Conservation (phyloP, 2,329 filamentous ascomycete species). For the Colletotrichum sp. region DNA sequence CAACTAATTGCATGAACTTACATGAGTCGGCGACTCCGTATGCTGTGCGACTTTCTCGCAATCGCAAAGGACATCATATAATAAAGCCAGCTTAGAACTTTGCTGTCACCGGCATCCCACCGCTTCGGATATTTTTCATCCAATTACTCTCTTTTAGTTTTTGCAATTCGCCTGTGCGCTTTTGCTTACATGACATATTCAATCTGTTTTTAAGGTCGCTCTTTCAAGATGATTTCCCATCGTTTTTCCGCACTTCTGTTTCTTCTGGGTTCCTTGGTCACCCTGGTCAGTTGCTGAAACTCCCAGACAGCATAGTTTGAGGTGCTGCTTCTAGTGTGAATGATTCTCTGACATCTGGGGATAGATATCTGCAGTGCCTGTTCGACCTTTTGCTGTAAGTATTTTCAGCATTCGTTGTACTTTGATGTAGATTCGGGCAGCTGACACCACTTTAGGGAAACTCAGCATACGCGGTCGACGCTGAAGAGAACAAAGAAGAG, state of each 20-base stretch:
- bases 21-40: not conserved
- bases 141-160: not conserved
- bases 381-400: not conserved
- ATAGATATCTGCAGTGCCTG: not conserved
- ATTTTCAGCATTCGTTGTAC: too few species aligned
- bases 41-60: not conserved
- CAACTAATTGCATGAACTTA: not conserved
- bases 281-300: not conserved
- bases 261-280: not conserved
- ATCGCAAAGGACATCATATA: not conserved
- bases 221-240: not conserved
- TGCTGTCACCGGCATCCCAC: not conserved
- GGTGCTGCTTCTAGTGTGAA: not conserved
- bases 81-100: not conserved
- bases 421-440: too few species aligned
- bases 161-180: not conserved
- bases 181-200: too few species aligned
- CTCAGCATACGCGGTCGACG: not conserved
- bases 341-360: not conserved
- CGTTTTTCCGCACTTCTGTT: not conserved
- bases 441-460: not conserved
- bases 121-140: not conserved
- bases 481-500: not conserved
- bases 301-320: accelerated
- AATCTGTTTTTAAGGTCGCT: too few species aligned